These are phyloP conservation scores for Medicago arabica DNA, from an alignment of 306 rosid genomes.

Conservation along the genomic window DNA sequence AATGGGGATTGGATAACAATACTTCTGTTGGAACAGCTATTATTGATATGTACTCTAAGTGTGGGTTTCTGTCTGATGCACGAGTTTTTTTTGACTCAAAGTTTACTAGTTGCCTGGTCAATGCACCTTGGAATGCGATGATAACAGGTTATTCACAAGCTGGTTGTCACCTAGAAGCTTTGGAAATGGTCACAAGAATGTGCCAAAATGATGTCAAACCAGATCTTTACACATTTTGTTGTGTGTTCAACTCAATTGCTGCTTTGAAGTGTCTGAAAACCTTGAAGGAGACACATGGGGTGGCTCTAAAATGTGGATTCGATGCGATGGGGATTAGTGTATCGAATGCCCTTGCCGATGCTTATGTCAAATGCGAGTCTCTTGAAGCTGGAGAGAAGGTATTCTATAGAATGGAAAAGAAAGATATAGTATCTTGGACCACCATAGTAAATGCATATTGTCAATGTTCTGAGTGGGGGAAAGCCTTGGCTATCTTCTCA, in stretches of 20 bases:
- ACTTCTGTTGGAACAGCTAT: constrained; percentile 72
- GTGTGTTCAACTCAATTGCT: constrained; percentile 69
- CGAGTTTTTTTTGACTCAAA: constrained; percentile 50
- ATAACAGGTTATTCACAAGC: constrained; percentile 68
- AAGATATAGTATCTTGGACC: constrained; percentile 83
- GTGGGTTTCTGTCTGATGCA: constrained; percentile 63
- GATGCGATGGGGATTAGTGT: constrained; percentile 49
- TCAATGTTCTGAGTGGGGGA: constrained; percentile 66
- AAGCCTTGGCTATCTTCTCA: constrained; percentile 66
- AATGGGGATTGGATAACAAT: constrained; percentile 58
- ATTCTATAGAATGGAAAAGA: constrained; percentile 64
- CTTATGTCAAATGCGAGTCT: constrained; percentile 64
- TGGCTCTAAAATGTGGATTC: constrained; percentile 60
- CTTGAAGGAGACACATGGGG: constrained; percentile 55
- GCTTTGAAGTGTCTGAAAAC: constrained; percentile 47
- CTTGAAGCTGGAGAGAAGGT: constrained; percentile 64
- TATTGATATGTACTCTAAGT: constrained; percentile 72
- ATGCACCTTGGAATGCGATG: constrained; percentile 84
- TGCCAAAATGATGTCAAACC: constrained; percentile 49
- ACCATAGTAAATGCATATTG: constrained; percentile 68
- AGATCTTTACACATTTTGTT: constrained; percentile 71
- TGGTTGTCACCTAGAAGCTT: constrained; percentile 58
- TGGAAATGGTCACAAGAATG: constrained; percentile 65
- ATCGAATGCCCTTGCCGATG: constrained; percentile 68
- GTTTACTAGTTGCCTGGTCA: constrained; percentile 51